Evolutionary conservation across 805 yeast genomes (phyloP).

Genomic region (Candida jianshihensis): DNA sequence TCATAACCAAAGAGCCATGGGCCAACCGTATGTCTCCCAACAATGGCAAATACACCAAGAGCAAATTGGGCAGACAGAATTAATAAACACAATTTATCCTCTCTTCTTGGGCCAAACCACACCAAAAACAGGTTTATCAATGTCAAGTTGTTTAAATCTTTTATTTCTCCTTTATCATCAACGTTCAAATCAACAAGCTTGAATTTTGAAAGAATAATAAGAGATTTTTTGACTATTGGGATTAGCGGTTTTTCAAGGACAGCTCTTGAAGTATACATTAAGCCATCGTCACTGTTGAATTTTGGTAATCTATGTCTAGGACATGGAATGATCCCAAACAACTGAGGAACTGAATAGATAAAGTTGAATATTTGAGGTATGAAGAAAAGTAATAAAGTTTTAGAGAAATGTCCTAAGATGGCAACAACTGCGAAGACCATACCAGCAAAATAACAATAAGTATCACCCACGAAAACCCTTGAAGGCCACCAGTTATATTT

Average conservation of each 20-base stretch:
- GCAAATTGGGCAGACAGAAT: conserved; percentile 57
- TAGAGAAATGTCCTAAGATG: conserved; percentile 91
- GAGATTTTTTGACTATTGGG: conserved; percentile 28
- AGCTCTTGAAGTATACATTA: conserved; percentile 68
- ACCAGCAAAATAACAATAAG: conserved; percentile 96
- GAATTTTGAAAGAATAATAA: conserved; percentile 41
- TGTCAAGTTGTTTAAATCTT: conserved; percentile 55
- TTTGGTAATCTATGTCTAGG: conserved; percentile 93
- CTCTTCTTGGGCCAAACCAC: conserved; percentile 86
- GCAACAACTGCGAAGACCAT: conserved; percentile 98
- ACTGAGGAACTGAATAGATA: conserved; percentile 85
- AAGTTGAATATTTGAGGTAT: conserved; percentile 90
- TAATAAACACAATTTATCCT: conserved; percentile 60
- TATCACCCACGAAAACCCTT: conserved; percentile 91
- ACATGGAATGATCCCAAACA: conserved; percentile 81
- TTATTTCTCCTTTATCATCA: conserved; percentile 22
- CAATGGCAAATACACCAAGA: conserved; percentile 60
- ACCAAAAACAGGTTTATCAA: conserved; percentile 77
- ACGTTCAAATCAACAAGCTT: conserved; percentile 40
- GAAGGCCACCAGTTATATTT: conserved; percentile 90
- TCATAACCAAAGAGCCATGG: conserved; percentile 86
- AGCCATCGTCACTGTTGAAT: conserved; percentile 59
- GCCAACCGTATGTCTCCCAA: conserved; percentile 77
- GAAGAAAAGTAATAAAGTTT: conserved; percentile 79
- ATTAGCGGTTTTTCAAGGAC: conserved; percentile 29